Percentiles rank a stretch among this genome's conserved stretches.
phyloP scores from a whole-genome alignment of 2,329 filamentous ascomycete genomes.

The Trichoderma sp. region DNA sequence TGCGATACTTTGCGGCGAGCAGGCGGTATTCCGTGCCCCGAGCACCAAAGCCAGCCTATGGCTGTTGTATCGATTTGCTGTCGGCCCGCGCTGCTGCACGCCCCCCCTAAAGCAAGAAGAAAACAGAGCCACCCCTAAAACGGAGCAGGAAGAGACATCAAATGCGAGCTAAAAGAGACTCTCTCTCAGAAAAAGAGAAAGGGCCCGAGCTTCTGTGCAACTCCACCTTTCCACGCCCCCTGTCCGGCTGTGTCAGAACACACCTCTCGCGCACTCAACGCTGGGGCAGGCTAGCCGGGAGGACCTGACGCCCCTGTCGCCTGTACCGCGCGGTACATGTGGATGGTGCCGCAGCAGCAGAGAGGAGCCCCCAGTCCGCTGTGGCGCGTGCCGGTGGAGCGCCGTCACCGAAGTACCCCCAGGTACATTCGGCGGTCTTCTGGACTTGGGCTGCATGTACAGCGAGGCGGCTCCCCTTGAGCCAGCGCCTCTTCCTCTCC shows the following conservation, averaged over 20 bases:
- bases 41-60: too few relatives aligned
- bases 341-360: not conserved
- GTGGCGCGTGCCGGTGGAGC: conserved; percentile 1
- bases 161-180: not conserved
- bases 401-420: conserved; percentile 4
- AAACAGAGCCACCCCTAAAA: not conserved
- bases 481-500: not conserved
- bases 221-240: conserved; percentile 9
- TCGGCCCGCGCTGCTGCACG: conserved; percentile 1
- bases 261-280: not conserved
- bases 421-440: conserved; percentile 3
- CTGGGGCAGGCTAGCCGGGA: conserved; percentile 1
- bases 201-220: conserved; percentile 12
- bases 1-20: not conserved
- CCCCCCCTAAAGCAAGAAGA: not conserved
- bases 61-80: not conserved
- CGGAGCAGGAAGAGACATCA: not conserved
- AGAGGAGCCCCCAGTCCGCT: not conserved
- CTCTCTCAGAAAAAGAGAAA: not conserved
- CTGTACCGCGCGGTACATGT: conserved; percentile 10
- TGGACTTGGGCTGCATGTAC: conserved; percentile 26
- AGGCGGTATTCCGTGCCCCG: not conserved
- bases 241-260: conserved; percentile 10
- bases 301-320: conserved; percentile 21
- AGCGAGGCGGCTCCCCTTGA: conserved; percentile 20